These are phyloP conservation scores for Epichloe sylvatica DNA, from an alignment of 2,329 filamentous ascomycete species.

Conservation along the genomic window DNA sequence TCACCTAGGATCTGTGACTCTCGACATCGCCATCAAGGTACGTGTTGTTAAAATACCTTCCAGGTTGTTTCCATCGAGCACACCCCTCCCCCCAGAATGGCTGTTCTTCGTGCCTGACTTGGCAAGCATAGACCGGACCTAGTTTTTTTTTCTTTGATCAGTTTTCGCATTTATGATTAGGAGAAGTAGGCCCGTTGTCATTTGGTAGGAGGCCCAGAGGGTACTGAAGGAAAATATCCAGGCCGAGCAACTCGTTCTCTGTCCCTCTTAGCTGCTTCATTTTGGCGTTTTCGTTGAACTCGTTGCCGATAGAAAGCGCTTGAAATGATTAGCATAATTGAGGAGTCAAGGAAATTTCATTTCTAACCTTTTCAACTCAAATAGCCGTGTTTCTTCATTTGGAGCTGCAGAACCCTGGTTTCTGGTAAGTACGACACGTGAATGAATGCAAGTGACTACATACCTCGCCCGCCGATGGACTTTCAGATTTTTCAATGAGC, in stretches of 20 bases:
- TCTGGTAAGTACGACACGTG: background rate
- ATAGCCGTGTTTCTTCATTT: slow-evolving; percentile 65
- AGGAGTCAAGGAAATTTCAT: background rate
- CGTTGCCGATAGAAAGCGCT: slow-evolving; percentile 81
- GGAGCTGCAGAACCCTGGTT: slow-evolving; percentile 8
- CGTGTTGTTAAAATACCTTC: background rate
- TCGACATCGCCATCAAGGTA: background rate
- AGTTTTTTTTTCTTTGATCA: background rate
- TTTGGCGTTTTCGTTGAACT: slow-evolving; percentile 51
- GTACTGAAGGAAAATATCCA: slow-evolving; percentile 72
- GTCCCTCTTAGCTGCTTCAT: slow-evolving; percentile 53
- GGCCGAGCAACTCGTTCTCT: slow-evolving; percentile 68
- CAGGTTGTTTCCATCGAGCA: background rate
- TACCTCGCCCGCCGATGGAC: slow-evolving; percentile 3
- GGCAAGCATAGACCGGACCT: background rate
- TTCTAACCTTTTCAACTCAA: slow-evolving; percentile 64
- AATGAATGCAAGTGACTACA: background rate
- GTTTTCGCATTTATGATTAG: too few relatives aligned
- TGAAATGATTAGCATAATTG: background rate
- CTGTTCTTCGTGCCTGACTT: background rate
- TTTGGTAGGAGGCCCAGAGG: slow-evolving; percentile 40
- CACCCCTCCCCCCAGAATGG: background rate
- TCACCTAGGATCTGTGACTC: background rate
- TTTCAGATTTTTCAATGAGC: slow-evolving; percentile 6
- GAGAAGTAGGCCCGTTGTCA: background rate